These are phyloP conservation scores for Protomyces gravidus DNA, from an alignment of 1,139 yeast genomes.

Conservation along the genomic window DNA sequence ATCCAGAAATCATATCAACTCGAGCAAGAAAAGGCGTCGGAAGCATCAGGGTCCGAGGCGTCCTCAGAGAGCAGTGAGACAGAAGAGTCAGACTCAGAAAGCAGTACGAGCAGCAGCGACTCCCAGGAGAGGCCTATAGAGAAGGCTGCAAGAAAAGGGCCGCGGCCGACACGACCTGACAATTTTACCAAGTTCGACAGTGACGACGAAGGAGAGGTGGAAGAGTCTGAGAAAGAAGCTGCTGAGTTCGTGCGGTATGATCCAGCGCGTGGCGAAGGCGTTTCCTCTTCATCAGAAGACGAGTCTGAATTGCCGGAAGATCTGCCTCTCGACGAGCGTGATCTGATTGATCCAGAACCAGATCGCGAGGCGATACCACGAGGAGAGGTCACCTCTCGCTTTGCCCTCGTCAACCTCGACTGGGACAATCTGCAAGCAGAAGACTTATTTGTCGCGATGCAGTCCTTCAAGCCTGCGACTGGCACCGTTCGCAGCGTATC, in stretches of 20 bases:
- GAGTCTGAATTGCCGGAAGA: conserved; percentile 44
- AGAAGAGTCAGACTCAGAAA: conserved; percentile 38
- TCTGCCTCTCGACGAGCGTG: conserved; percentile 42
- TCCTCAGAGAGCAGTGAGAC: conserved; percentile 37
- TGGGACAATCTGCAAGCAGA: conserved; percentile 90
- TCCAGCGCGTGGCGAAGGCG: conserved; percentile 71
- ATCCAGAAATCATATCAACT: conserved; percentile 62
- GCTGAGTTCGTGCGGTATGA: conserved; percentile 44
- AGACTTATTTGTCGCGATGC: conserved; percentile 84
- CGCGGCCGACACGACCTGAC: not conserved
- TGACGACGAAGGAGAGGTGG: conserved; percentile 35
- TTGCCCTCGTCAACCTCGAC: conserved; percentile 94
- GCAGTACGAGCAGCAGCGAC: conserved; percentile 24
- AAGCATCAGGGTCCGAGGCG: conserved; percentile 35
- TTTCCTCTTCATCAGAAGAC: conserved; percentile 43
- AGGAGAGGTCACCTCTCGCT: conserved; percentile 74
- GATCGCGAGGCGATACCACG: conserved; percentile 60
- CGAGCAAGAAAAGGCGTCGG: conserved; percentile 41
- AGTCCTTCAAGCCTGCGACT: conserved; percentile 75
- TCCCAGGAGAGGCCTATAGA: not conserved
- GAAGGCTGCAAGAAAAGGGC: not conserved
- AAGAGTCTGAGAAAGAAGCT: conserved; percentile 36
- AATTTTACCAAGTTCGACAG: conserved; percentile 18
- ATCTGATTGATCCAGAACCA: conserved; percentile 53
- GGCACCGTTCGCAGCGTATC: conserved; percentile 67